phyloP scores from a whole-genome alignment of 169 alveolate species.

The Theileria luwenshuni region DNA sequence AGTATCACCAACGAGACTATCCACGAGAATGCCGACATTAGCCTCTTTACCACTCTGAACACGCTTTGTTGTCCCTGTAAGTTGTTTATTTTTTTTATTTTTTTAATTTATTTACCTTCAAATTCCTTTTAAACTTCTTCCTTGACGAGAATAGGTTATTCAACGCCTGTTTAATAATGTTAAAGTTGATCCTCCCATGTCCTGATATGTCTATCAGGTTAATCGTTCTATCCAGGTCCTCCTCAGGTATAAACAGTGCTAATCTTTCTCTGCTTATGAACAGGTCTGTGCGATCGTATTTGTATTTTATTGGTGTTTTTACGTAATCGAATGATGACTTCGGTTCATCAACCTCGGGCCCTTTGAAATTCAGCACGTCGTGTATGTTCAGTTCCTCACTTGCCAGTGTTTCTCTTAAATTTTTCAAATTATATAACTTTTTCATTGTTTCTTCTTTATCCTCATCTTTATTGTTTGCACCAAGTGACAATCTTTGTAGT shows the following conservation, averaged over 20 bases:
- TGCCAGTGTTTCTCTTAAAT: conserved; percentile 2
- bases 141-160: conserved; percentile 68
- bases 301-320: conserved; percentile 3
- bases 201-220: conserved; percentile 77
- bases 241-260: conserved; percentile 69
- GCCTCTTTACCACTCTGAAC: conserved; percentile 76
- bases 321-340: conserved; percentile 1
- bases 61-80: conserved; percentile 80
- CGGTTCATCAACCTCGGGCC: conserved; percentile 14
- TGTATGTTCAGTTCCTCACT: conserved; percentile 15
- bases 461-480: background rate
- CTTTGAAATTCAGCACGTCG: conserved; percentile 19
- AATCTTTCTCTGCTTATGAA: conserved; percentile 28
- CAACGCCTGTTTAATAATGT: conserved; percentile 73
- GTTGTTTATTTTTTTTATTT: background rate
- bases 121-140: conserved; percentile 73
- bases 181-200: conserved; percentile 75
- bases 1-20: conserved; percentile 73
- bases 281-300: conserved; percentile 26
- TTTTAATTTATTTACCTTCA: conserved; percentile 32
- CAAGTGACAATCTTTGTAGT: background rate
- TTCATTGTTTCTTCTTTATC: background rate
- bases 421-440: conserved; percentile 7
- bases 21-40: conserved; percentile 79
- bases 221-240: conserved; percentile 73